Base-by-base conservation (phyloP, 1,139 yeast genomes). In the Yamadazyma dendronema region DNA sequence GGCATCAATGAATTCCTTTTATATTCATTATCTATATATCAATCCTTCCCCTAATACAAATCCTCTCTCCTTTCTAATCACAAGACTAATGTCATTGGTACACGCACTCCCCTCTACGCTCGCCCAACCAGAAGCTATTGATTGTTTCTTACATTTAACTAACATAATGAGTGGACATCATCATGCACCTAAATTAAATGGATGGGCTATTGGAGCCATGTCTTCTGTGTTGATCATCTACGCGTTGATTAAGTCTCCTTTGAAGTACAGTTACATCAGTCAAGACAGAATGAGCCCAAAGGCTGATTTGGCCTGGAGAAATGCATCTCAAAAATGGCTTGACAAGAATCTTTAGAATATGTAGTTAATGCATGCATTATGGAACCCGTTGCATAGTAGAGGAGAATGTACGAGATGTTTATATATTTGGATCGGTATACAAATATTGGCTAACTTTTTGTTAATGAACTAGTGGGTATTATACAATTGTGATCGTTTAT, bases 241-340 rank as follows among this genome's bases (percentile, higher is more conserved):
- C 46, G 62, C 54, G 17, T 52, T 51, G 40, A 56, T 71, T 55
- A 71, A 71, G 53, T 68, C 76, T 4, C 77, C 77, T 17, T 57
- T 65, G 48, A 71, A 71, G 48, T 65, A 71, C 54, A 58, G 62
- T 48, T 69, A 64, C 65, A 62, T 64, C 34, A 52, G 61, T 33
- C 74, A 69, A 46, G 67, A 61, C 53, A 65, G 75, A 57, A 48
- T 68, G 42, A 67, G 73, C 50, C 77, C 77, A 30, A 71, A 71
- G 56, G 74, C 76, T 30, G 77, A 71, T 43, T 66, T 70, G 49
- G 74, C 76, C n/a, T 71, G 74, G 74, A 70, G 77, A 62, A 67
- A 64, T 47, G 68, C 73, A 39, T 68, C 76, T 31, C 66, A 67
- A 42, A 63, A 66, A 48, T 71, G 77, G 77, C 61, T 71, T 43